Base-by-base conservation (phyloP, 352 stramenopile species). In the Phytopythium ostracodes region DNA sequence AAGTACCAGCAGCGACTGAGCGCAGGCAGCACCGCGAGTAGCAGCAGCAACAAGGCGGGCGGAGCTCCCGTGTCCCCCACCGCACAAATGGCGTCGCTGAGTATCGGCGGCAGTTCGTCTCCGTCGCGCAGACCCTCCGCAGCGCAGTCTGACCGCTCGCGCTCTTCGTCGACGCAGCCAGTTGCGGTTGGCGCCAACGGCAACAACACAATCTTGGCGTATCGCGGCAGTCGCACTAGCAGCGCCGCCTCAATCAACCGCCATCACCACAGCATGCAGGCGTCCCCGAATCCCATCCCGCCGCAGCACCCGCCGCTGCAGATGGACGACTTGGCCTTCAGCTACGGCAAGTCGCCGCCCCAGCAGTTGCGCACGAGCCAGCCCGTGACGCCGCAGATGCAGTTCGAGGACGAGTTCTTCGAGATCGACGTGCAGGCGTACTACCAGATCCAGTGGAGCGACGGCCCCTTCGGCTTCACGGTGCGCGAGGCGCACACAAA, bases 401-500 rank as follows among this genome's bases (percentile, higher is more conserved):
- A 70, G 47, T 68, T 73, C 31, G 69, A 77, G 18, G 71, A 79
- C 12, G 78, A 88, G 36, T 77, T 81, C 51, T 89, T 88, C 56
- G 71, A 71, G 52, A 76, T 92, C 44, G 81, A 94, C 46, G 68
- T 79, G 57, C 71, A 76, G 20, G 81, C 81, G 44, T 91, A 89
- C 68, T 94, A 91, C 61, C 73, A 83, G 56, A 81, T 94, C 56
- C 74, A 88, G 67, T 94, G 85, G 85, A 89, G 75, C 18, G 83
- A 92, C 40, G 85, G 85, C 22, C 81, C 85, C 24, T 94, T 94
- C 54, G 85, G 85, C 15, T 84, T 88, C 52, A 94, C 80, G 0
- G 83, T 94, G 25, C 83, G 84, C n/a, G 85, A 92, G 62, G 81
- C 80, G 6, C 72, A 82, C 55, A 90, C 83, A 17, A 79, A 86